Evolutionary conservation across 1,284 basidiomycete genomes (phyloP).

Genomic region (Puccinia horiana): DNA sequence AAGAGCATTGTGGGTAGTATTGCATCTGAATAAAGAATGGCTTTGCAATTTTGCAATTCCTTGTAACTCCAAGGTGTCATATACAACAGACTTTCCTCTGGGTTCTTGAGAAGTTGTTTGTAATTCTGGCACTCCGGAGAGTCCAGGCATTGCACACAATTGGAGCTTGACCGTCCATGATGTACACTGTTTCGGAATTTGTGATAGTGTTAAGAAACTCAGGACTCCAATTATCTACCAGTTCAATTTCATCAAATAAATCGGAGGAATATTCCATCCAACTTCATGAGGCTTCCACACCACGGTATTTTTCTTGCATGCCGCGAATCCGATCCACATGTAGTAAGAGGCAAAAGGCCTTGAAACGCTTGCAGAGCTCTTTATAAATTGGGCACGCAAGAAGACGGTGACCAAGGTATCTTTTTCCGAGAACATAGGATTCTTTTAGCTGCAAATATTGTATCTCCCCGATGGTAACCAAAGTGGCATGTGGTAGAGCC

Average conservation of each 20-base stretch:
- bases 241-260: not conserved
- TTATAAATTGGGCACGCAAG: too few species aligned
- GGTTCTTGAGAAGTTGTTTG: not conserved
- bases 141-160: not conserved
- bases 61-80: constrained; percentile 13
- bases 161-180: not conserved
- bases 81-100: not conserved
- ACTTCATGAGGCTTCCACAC: too few species aligned
- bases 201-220: not conserved
- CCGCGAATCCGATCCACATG: too few species aligned
- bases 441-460: too few species aligned
- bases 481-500: too few species aligned
- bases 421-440: too few species aligned
- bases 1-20: not conserved
- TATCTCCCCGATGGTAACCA: too few species aligned
- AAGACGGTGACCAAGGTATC: too few species aligned
- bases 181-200: constrained; percentile 5
- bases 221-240: not conserved
- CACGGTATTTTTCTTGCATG: too few species aligned
- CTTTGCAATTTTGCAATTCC: constrained; percentile 6
- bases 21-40: constrained; percentile 13
- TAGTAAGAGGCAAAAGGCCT: too few species aligned
- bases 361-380: too few species aligned
- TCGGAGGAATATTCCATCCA: not conserved
- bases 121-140: not conserved